Percentiles rank a stretch among this genome's conserved stretches.
Conservation (phyloP, 2,329 filamentous ascomycete genomes). For the Purpureocillium takamizusanense region DNA sequence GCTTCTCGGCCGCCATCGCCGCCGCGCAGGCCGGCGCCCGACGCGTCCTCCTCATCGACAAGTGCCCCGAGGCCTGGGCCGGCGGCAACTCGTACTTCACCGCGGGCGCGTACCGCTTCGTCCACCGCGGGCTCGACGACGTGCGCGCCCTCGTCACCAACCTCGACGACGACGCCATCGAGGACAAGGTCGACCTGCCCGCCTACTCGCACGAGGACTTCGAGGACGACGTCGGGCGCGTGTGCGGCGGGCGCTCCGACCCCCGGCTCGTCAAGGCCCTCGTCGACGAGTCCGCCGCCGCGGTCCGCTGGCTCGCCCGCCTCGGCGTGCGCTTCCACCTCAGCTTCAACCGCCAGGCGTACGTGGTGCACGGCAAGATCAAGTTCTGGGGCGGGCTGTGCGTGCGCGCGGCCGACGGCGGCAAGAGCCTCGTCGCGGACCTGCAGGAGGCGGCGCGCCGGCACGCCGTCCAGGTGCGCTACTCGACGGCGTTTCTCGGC, state of each 20-base stretch:
- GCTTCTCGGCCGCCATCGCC: slow-evolving; percentile 49
- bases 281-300: slow-evolving; percentile 38
- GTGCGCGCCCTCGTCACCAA: slow-evolving; percentile 55
- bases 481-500: too few relatives aligned
- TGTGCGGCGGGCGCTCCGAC: slow-evolving; percentile 47
- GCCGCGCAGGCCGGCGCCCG: slow-evolving; percentile 37
- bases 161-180: slow-evolving; percentile 32
- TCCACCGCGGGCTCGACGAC: slow-evolving; percentile 44
- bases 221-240: slow-evolving; percentile 41
- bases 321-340: slow-evolving; percentile 50
- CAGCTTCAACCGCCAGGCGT: slow-evolving; percentile 58
- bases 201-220: too few relatives aligned
- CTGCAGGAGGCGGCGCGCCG: slow-evolving; percentile 34
- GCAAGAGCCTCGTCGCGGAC: slow-evolving; percentile 47
- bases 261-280: slow-evolving; percentile 36
- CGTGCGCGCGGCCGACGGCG: slow-evolving; percentile 49
- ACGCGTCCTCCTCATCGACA: slow-evolving; percentile 48
- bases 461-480: too few relatives aligned
- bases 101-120: slow-evolving; percentile 52
- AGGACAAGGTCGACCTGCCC: too few relatives aligned
- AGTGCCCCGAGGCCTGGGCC: slow-evolving; percentile 46
- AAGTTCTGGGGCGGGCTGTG: slow-evolving; percentile 61
- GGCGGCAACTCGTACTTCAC: slow-evolving; percentile 60
- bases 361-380: slow-evolving; percentile 48
- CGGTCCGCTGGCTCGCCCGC: slow-evolving; percentile 45